Evolutionary conservation across 2,329 filamentous ascomycete species (phyloP).

Genomic region (Cercospora nicotianae): DNA sequence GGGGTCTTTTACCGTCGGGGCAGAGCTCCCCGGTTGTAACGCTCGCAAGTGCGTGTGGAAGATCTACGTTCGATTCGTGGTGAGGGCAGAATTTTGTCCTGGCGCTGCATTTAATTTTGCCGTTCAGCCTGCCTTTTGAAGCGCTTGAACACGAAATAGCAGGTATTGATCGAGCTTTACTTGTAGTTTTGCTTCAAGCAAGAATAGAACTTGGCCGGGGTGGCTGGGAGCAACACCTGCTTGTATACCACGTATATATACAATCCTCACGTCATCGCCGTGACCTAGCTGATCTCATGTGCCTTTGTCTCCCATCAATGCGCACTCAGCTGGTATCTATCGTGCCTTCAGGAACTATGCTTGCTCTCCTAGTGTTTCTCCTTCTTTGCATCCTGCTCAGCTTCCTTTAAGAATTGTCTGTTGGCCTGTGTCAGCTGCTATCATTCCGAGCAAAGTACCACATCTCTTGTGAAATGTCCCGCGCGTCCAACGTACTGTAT

Average conservation of each 20-base stretch:
- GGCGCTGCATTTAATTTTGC: not conserved
- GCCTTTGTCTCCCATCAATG: not conserved
- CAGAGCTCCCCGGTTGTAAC: not conserved
- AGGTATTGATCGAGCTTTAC: not conserved
- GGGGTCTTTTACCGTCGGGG: no score
- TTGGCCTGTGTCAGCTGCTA: conserved; percentile 4
- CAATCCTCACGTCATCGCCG: not conserved
- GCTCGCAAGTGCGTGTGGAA: not conserved
- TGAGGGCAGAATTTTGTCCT: not conserved
- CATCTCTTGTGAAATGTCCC: not conserved
- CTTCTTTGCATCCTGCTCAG: conserved; percentile 24
- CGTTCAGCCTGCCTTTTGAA: not conserved
- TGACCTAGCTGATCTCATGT: not conserved
- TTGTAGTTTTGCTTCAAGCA: not conserved
- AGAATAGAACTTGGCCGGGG: not conserved
- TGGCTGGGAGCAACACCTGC: conserved; percentile 14
- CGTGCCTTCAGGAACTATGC: not conserved
- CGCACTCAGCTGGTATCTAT: not conserved
- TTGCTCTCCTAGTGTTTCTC: conserved; percentile 19
- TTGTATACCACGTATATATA: conserved; percentile 19
- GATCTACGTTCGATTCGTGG: not conserved
- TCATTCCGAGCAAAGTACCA: no score
- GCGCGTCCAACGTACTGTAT: conserved; percentile 57
- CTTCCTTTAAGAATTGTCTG: conserved; percentile 31
- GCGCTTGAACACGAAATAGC: not conserved